phyloP scores from a whole-genome alignment of 2,329 filamentous ascomycete genomes.

The Akanthomyces uredinophilus region DNA sequence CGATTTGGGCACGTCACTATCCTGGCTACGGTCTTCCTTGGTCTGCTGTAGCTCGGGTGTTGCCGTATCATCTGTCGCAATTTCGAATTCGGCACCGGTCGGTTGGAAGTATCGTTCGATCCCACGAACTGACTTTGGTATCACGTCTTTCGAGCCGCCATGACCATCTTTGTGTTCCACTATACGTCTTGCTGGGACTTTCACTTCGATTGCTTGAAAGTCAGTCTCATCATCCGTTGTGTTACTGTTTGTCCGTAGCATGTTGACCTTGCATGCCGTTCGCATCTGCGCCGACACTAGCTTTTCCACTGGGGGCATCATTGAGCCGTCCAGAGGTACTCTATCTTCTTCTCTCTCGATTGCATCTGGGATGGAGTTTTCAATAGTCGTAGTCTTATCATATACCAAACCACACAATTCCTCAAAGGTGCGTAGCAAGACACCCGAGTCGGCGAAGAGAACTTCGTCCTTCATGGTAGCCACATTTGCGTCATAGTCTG shows the following conservation, averaged over 20 bases:
- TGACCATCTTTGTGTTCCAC: not conserved
- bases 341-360: not conserved
- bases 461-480: conserved; percentile 69
- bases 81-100: conserved; percentile 24
- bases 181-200: not conserved
- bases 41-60: conserved; percentile 15
- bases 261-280: conserved; percentile 27
- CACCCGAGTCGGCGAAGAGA: conserved; percentile 54
- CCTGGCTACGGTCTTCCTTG: not conserved
- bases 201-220: conserved; percentile 10
- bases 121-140: not conserved
- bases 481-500: conserved; percentile 67
- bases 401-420: conserved; percentile 1
- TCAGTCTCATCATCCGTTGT: conserved; percentile 25
- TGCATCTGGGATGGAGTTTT: not conserved
- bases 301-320: not conserved
- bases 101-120: conserved; percentile 30
- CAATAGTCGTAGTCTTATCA: not conserved
- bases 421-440: conserved; percentile 40
- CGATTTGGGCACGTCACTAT: not conserved
- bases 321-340: not conserved
- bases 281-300: conserved; percentile 22
- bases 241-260: conserved; percentile 28
- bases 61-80: conserved; percentile 32
- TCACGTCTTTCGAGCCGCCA: not conserved